Base-by-base conservation (phyloP, 2,329 filamentous ascomycete species). In the Ilyonectria sp. region DNA sequence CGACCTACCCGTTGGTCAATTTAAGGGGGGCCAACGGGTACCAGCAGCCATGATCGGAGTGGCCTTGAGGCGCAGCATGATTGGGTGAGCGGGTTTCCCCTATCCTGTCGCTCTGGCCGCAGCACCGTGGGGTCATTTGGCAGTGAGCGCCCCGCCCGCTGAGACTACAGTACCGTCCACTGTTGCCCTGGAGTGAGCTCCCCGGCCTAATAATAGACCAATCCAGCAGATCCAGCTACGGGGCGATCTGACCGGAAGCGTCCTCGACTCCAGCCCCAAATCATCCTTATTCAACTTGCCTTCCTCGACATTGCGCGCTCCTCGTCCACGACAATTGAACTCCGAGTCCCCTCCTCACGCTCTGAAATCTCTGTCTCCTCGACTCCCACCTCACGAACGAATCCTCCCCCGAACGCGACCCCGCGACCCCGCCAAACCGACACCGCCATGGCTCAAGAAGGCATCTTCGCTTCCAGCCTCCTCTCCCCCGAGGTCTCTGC, bases 381-480 rank as follows among this genome's bases (percentile, higher is more conserved):
- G 47, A 43, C 35, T 37, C 23, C 31, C 50, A 17, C 11, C 17
- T 43, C 37, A 37, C 33, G 72, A 69, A 69, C 67, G 57, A 33
- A 52, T 4, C 53, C 11, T 23, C 52, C 37, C 11, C 7, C 13
- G 19, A 63, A 19, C 47, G 52, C 73, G 54, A 73, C 65, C 69
- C 65, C 60, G 66, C 67, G 55, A 72, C 54, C 67, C 67, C 63
- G 37, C 65, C 65, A 74, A 68, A 66, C 56, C 71, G 71, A 70
- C 74, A 74, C 69, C 74, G 68, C 74, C 65, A 76, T 76, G 74
- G 69, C 73, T 69, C 69, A 76, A 65, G 71, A 88, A 73, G 91
- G 90, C 40, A 92, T 98, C 80, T 98, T 98, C 87, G 88, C 91
- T 64, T 79, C 88, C 70, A 83, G 90, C 69, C 91, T 98, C 77